Evolutionary conservation across 2,329 filamentous ascomycete genomes (phyloP), one percentile per base, ranked within the genome.

Genomic region (Talaromyces rugulosus): DNA sequence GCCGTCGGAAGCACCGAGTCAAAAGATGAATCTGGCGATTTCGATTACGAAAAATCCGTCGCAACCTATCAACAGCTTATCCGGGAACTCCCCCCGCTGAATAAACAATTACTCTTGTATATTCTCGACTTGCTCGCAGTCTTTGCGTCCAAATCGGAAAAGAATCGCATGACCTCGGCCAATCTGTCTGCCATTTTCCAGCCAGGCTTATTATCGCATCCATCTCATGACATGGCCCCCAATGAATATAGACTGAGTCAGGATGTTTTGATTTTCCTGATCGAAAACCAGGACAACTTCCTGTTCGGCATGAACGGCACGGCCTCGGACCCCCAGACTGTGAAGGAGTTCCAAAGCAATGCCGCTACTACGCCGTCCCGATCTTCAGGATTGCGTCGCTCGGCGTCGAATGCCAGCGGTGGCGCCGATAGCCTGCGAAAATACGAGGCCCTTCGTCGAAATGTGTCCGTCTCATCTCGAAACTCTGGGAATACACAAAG

Each of bases 271-370:
- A 96, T 99, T 57, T 99, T 99, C 76, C 80, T 99, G 68, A 99
- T 99, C 67, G 93, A 98, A 73, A 96, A 99, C 70, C 95, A 99
- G 75, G 95, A 99, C 71, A 91, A 96, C 76, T 99, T 99, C 81
- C 81, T 99, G 66, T 96, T 99, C 66, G 95, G 95, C 60, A 99
- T 99, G 95, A 91, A 92, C 72, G 95, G 95, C 52, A 97, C 93
- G n/a, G 93, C 87, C n/a, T 91, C 93, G n/a, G 93, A 97, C 72
- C 91, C 96, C 72, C 88, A 86, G 64, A 87, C 86, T 7, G 82
- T 87, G 56, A 84, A 85, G 69, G 85, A 87, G 64, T 81, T 88
- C 42, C 88, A 93, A 71, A 91, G 90, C 61, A 89, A 89, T 3
- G 75, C 68, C 76, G 78, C 73, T 68, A 66, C 71, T n/a, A 60